Percentiles rank a stretch among this genome's conserved stretches.
phyloP scores from a whole-genome alignment of 2,329 filamentous ascomycete genomes.

The Trichoderma sp. region DNA sequence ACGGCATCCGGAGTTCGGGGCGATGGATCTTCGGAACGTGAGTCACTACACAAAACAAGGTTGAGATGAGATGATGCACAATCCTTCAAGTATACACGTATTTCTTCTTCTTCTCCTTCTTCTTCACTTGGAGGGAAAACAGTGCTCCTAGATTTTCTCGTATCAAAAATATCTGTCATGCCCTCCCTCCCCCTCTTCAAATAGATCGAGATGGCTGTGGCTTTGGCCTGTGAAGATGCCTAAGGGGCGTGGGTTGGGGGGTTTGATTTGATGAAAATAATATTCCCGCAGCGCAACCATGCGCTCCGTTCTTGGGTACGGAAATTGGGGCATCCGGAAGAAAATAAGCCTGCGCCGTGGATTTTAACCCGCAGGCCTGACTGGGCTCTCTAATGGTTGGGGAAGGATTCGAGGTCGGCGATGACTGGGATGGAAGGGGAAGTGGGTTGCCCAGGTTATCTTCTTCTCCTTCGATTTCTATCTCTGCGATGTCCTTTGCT shows the following conservation, averaged over 20 bases:
- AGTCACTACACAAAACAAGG: background rate
- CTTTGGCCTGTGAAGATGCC: background rate
- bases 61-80: background rate
- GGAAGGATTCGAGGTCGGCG: conserved; percentile 3
- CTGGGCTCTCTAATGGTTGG: background rate
- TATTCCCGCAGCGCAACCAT: conserved; percentile 2
- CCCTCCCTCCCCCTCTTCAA: background rate
- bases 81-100: background rate
- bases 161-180: background rate
- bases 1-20: background rate
- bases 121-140: background rate
- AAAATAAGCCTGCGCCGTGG: background rate
- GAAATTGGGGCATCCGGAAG: background rate
- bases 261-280: conserved; percentile 15
- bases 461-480: background rate
- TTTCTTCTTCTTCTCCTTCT: no score
- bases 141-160: background rate
- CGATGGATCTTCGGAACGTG: background rate
- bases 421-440: background rate
- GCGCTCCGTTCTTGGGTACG: background rate
- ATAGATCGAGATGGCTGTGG: background rate
- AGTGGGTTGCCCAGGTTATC: background rate
- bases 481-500: background rate
- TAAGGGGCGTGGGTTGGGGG: background rate
- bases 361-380: background rate